Evolutionary conservation across 2,329 filamentous ascomycete genomes (phyloP).

Genomic region (Penicillium sp.): DNA sequence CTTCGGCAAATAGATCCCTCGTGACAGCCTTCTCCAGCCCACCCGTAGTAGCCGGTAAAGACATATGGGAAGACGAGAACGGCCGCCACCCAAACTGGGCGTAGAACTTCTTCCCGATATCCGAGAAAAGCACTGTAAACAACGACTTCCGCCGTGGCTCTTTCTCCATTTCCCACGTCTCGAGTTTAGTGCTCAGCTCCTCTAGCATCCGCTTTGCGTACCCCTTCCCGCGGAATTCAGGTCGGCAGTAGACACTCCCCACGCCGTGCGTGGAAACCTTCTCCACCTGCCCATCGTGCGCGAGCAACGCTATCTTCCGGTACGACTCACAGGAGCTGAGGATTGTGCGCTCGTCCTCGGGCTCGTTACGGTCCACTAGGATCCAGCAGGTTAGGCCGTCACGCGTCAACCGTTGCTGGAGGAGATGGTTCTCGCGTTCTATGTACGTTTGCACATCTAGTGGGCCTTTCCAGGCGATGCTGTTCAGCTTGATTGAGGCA

Average conservation of each 20-base stretch:
- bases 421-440: constrained; percentile 55
- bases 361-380: constrained; percentile 49
- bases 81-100: constrained; percentile 72
- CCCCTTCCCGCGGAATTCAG: constrained; percentile 64
- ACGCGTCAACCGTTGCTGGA: constrained; percentile 51
- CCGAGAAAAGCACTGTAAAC: constrained; percentile 81
- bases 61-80: constrained; percentile 70
- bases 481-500: constrained; percentile 54
- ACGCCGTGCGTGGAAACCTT: constrained; percentile 65
- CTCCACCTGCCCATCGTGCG: constrained; percentile 55
- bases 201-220: constrained; percentile 76
- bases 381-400: constrained; percentile 61
- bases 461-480: constrained; percentile 56
- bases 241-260: constrained; percentile 74
- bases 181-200: constrained; percentile 59
- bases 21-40: constrained; percentile 21
- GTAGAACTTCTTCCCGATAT: constrained; percentile 83
- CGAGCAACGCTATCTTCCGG: constrained; percentile 42
- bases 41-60: constrained; percentile 51
- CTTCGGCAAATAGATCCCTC: constrained; percentile 32
- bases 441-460: constrained; percentile 57
- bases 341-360: constrained; percentile 45
- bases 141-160: constrained; percentile 44
- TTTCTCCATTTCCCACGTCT: constrained; percentile 52
- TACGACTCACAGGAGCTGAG: constrained; percentile 60